A percentile compares a stretch with the other conserved stretches of the same genome.
phyloP scores from a whole-genome alignment of 169 alveolate genomes.

The Babesia microti region DNA sequence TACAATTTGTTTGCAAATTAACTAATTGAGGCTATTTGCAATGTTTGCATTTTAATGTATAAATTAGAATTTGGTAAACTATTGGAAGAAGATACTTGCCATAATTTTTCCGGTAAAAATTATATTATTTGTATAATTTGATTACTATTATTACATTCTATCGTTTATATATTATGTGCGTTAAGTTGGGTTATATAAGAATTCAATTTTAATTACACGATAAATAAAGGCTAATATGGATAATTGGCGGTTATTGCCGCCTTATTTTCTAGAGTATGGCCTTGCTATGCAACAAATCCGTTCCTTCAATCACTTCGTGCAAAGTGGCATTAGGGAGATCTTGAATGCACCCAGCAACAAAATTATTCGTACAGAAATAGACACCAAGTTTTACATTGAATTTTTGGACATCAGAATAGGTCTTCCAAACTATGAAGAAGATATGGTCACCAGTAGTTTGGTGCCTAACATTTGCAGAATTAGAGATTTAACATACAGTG shows the following conservation, averaged over 20 bases:
- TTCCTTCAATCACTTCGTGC: conserved; percentile 84
- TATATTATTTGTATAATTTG: too few relatives aligned
- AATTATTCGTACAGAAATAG: conserved; percentile 70
- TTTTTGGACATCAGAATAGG: conserved; percentile 79
- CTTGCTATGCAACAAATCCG: conserved; percentile 88
- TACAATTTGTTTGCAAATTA: too few relatives aligned
- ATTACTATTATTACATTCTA: too few relatives aligned
- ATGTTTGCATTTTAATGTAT: too few relatives aligned
- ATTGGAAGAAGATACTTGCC: too few relatives aligned
- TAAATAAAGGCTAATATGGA: conserved; percentile 63
- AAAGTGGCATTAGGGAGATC: conserved; percentile 79
- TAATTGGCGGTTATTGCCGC: conserved; percentile 87
- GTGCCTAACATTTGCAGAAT: conserved; percentile 95
- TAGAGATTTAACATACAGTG: conserved; percentile 93
- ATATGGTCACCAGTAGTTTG: conserved; percentile 56
- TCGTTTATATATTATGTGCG: too few relatives aligned
- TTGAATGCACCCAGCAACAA: conserved; percentile 80
- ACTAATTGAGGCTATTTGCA: too few relatives aligned
- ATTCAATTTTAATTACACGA: too few relatives aligned
- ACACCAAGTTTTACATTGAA: conserved; percentile 71
- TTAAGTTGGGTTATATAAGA: too few relatives aligned
- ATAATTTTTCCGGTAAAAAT: too few relatives aligned
- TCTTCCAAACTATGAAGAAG: conserved; percentile 75
- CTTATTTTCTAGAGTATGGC: conserved; percentile 82
- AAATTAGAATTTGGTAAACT: too few relatives aligned